Base-by-base conservation (phyloP, 176 grass and related monocot species). In the Ensete glaucum region DNA sequence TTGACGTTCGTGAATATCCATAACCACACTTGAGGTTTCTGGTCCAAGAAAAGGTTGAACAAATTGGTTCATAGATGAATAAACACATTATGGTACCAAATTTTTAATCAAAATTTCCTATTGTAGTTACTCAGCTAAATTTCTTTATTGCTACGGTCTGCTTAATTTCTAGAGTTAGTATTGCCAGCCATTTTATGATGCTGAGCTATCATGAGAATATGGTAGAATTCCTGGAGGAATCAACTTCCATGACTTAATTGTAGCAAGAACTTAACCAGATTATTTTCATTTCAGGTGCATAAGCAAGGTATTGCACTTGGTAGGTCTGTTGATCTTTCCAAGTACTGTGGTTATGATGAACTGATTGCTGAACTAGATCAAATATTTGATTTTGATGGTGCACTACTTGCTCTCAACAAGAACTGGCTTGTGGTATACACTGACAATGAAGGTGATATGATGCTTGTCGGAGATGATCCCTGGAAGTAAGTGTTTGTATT, bases 391-490 rank as follows among this genome's bases (percentile, higher is more conserved):
- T 99, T 99, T 27, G 80, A 88, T 0, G 95, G 95, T 0, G 84
- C 93, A 67, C 76, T 99, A 62, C 81, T 85, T 74, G 53, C 72
- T 78, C 68, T 81, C 56, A 81, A 75, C 73, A 99, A 81, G 69
- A 90, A 90, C 14, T 99, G 95, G 95, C 79, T 87, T 72, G 86
- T 99, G 69, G 90, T 99, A 13, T 99, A 94, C 84, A 94, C 86
- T 9, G 95, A 99, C 53, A 80, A 91, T 0, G 95, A 99, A 80
- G 88, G 88, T 8, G 95, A 99, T 71, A 99, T 94, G 88, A 99
- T 99, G 95, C 95, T 99, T 23, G 95, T 99, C 49, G 95, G 95
- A 16, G 95, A 99, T 72, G 95, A 99, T 76, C 90, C 90, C 51
- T 99, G 95, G 95, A 76, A 84, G 95, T 99, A 74, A 76, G 95